Conservation (phyloP, 345 rosid genomes). For the Physaria fendleri region DNA sequence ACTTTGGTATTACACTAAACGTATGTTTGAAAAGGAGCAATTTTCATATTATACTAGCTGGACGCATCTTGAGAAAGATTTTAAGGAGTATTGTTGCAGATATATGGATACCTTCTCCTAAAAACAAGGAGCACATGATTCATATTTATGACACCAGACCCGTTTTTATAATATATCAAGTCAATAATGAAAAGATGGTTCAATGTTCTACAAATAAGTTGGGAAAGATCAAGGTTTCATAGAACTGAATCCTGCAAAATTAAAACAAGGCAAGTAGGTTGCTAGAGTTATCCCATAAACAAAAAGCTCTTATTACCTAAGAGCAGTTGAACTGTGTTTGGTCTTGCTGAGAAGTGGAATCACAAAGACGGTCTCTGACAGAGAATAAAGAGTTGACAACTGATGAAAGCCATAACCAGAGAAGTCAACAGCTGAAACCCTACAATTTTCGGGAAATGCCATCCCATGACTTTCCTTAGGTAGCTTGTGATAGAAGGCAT, state of each 20-base stretch:
- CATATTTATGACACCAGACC: too few relatives aligned
- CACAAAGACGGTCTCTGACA: constrained; percentile 80
- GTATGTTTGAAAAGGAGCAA: neutral
- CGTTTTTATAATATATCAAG: too few relatives aligned
- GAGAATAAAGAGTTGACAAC: constrained; percentile 84
- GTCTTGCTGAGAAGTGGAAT: constrained; percentile 18
- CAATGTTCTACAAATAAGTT: neutral
- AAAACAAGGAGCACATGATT: neutral
- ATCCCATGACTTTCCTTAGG: constrained; percentile 73
- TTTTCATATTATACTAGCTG: neutral
- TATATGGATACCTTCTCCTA: neutral
- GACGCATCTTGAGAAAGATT: neutral
- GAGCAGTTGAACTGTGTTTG: constrained; percentile 12
- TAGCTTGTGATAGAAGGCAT: constrained; percentile 97
- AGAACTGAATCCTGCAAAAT: neutral
- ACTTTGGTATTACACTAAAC: neutral
- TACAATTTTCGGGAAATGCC: constrained; percentile 88
- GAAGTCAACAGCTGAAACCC: constrained; percentile 86
- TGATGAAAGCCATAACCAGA: constrained; percentile 73
- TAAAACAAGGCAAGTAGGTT: neutral
- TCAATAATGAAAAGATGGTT: neutral
- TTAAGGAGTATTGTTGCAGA: neutral
- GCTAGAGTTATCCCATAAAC: constrained; percentile 11
- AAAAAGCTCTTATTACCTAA: constrained; percentile 4
- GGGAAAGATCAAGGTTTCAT: neutral